phyloP scores from a whole-genome alignment of 441 rosid species.

The Isatis lusitanica region DNA sequence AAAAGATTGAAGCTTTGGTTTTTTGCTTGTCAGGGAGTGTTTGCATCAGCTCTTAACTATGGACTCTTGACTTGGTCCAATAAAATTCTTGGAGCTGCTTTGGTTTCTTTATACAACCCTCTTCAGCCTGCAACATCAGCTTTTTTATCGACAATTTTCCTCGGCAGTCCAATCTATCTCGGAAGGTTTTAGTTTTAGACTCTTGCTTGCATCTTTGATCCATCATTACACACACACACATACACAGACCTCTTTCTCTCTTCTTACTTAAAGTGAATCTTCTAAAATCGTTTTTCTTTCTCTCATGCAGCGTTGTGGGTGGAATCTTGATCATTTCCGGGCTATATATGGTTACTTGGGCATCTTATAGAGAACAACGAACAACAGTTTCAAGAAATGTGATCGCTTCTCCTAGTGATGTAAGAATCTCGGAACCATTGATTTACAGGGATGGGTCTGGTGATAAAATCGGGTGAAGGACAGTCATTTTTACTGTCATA shows the following conservation, averaged over 20 bases:
- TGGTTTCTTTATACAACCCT: slow-evolving; percentile 93
- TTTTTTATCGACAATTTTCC: slow-evolving; percentile 73
- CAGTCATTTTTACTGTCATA: neutral
- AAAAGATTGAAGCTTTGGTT: neutral
- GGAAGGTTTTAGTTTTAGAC: slow-evolving; percentile 62
- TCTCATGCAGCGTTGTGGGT: slow-evolving; percentile 61
- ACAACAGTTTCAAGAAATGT: slow-evolving; percentile 14
- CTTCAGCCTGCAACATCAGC: slow-evolving; percentile 94
- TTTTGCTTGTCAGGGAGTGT: slow-evolving; percentile 52
- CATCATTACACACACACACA: neutral
- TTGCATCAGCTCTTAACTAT: slow-evolving; percentile 89
- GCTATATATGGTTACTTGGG: slow-evolving; percentile 94
- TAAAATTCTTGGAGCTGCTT: slow-evolving; percentile 87
- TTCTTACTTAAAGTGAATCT: neutral
- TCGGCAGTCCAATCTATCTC: slow-evolving; percentile 82
- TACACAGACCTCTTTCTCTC: neutral
- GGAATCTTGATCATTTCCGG: slow-evolving; percentile 83
- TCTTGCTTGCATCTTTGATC: slow-evolving; percentile 1
- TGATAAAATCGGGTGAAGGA: neutral
- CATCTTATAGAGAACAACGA: slow-evolving; percentile 62
- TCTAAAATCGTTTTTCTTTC: slow-evolving; percentile 22
- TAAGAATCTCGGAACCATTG: slow-evolving; percentile 48
- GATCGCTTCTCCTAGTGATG: slow-evolving; percentile 39
- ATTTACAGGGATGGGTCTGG: slow-evolving; percentile 43
- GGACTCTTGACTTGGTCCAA: slow-evolving; percentile 97